Evolutionary conservation across 176 grass and related monocot species (phyloP).

Genomic region (Triticum monococcum): DNA sequence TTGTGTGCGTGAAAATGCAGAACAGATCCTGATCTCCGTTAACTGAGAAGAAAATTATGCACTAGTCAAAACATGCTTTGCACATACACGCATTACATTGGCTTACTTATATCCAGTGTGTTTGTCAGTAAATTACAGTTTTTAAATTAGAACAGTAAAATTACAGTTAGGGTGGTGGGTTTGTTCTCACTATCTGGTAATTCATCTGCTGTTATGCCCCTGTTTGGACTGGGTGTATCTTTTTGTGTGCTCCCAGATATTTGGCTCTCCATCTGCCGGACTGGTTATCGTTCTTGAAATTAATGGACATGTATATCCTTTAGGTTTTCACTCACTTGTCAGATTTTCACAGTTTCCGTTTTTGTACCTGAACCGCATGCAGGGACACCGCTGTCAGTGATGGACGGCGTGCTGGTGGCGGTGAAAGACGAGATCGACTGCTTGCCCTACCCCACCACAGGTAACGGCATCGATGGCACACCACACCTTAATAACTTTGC

Average conservation of each 20-base stretch:
- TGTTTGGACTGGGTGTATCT: no score
- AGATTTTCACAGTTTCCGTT: neutral
- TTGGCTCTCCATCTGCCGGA: neutral
- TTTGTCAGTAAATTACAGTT: no score
- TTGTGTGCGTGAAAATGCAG: neutral
- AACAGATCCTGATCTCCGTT: neutral
- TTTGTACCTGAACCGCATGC: neutral
- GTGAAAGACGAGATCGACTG: slow-evolving; percentile 98
- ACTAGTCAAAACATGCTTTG: no score
- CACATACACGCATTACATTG: no score
- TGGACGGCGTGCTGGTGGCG: slow-evolving; percentile 81
- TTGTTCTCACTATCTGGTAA: no score
- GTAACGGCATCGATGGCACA: neutral
- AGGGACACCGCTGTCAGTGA: slow-evolving; percentile 59
- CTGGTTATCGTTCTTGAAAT: neutral
- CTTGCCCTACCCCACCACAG: slow-evolving; percentile 79
- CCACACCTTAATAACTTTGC: neutral
- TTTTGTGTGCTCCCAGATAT: no score
- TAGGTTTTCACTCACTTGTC: neutral
- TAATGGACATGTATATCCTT: neutral
- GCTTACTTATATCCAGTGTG: no score
- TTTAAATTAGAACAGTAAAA: no score
- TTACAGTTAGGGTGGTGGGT: no score
- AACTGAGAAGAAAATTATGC: no score
- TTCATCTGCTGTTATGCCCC: no score